Conservation (phyloP, 106 monocot species). For the Apostasia shenzhenica region DNA sequence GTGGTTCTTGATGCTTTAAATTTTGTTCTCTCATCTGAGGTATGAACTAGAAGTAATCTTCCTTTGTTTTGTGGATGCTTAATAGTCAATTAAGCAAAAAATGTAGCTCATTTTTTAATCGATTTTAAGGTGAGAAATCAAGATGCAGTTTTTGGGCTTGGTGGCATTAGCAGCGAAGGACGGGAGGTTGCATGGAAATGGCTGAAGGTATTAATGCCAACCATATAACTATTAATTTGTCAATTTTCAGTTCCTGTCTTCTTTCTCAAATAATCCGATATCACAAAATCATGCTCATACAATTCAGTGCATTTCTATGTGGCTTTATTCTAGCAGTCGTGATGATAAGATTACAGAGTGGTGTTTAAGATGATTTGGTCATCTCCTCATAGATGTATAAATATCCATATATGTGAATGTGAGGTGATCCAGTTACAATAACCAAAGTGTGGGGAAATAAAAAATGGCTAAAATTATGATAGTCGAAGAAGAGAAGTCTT, state of each 20-base stretch:
- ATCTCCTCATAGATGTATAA: too few species aligned
- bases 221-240: background rate
- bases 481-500: too few species aligned
- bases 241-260: background rate
- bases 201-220: slow-evolving; percentile 54
- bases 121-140: slow-evolving; percentile 68
- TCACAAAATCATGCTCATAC: too few species aligned
- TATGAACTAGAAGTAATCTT: slow-evolving; percentile 7
- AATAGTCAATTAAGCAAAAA: background rate
- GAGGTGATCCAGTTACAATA: too few species aligned
- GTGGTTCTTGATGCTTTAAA: slow-evolving; percentile 71
- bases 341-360: too few species aligned
- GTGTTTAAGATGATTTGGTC: too few species aligned
- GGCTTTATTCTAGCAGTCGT: too few species aligned
- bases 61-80: background rate
- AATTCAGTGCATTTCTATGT: too few species aligned
- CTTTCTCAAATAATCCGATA: too few species aligned
- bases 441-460: too few species aligned
- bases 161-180: slow-evolving; percentile 50
- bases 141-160: slow-evolving; percentile 58
- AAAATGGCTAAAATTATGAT: too few species aligned
- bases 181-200: slow-evolving; percentile 86
- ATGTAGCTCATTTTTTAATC: background rate
- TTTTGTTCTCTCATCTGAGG: slow-evolving; percentile 71
- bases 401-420: too few species aligned